Base-by-base conservation (phyloP, 345 rosid species). In the Hirschfeldia incana region DNA sequence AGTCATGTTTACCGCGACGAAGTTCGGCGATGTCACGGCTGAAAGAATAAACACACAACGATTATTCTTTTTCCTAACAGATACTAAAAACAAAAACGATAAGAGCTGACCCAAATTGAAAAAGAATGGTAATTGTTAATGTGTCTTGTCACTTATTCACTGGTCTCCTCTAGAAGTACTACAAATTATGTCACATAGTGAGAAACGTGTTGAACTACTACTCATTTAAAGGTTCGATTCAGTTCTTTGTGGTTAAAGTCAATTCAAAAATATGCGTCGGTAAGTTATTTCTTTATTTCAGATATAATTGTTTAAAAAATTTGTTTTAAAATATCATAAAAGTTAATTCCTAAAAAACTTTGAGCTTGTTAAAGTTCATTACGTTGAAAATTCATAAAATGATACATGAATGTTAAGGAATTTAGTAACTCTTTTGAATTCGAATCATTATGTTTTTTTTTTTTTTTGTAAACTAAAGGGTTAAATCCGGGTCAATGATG, bases 1-100 rank as follows among this genome's bases (percentile, higher is more conserved):
- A 0, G 98, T 94, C 2, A 94, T 83, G 83, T 90, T 86, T n/a
- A 88, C 86, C n/a, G 91, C 97, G 13, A 92, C 91, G 30, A 92
- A 94, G 79, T 93, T 89, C 8, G 94, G 89, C 27, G 92, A 83
- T 69, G 84, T 84, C 60, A 93, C 98, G 39, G 86, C 98, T 94
- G 93, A 75, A 7, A 6, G 11, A 5, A 16, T 6, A 64, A 21
- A 60, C 32, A 34, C 15, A 34, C n/a, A 32, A 44, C 6, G 29
- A 60, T 44, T 67, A 61, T 36, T 36, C 53, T 76, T 27, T 12
- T 26, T 11, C 27, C n/a, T 46, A 28, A 27, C 26, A 63, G 8
- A 26, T 44, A 44, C 37, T 26, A 67, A 12, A 67, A 67, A 8
- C 12, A 11, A 21, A 15, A 51, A 17, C 51, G 15, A 65, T 64